Evolutionary conservation across 495 filamentous ascomycete species (phyloP).

Genomic region (Opeltia flavorubescens): DNA sequence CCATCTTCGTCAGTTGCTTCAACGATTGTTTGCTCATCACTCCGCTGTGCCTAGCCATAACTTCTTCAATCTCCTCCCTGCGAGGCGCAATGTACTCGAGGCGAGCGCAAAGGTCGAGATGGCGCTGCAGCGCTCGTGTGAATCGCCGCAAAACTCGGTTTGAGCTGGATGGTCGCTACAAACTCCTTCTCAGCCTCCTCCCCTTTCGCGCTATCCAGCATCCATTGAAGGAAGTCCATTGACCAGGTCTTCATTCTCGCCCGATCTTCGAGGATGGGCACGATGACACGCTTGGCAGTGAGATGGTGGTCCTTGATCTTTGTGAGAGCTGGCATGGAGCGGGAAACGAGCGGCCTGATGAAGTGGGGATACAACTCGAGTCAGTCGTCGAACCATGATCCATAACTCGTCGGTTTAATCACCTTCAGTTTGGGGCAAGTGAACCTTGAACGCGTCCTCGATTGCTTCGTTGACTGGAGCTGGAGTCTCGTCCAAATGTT

Average conservation of each 20-base stretch:
- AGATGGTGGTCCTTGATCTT: no score
- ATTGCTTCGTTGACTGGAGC: not conserved
- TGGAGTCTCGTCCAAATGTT: conserved; percentile 3
- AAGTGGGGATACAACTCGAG: no score
- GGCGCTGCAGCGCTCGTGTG: conserved; percentile 31
- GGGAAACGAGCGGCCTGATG: no score
- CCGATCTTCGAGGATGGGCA: not conserved
- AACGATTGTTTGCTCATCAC: conserved; percentile 25
- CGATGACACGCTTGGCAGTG: no score
- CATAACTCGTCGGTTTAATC: no score
- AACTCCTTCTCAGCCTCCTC: not conserved
- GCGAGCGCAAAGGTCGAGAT: conserved; percentile 27
- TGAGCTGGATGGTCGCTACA: not conserved
- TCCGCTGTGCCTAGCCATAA: conserved; percentile 20
- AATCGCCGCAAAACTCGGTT: conserved; percentile 24
- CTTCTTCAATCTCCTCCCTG: conserved; percentile 24
- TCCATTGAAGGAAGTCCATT: conserved; percentile 2
- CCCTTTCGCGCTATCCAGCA: not conserved
- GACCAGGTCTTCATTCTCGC: not conserved
- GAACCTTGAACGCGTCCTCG: not conserved
- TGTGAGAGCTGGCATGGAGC: no score
- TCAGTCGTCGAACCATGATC: no score
- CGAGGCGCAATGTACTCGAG: conserved; percentile 23
- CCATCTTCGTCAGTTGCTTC: conserved; percentile 27
- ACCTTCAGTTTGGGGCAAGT: no score